Base-by-base conservation (phyloP, 306 rosid genomes). In the Chamaecrista fasciculata region DNA sequence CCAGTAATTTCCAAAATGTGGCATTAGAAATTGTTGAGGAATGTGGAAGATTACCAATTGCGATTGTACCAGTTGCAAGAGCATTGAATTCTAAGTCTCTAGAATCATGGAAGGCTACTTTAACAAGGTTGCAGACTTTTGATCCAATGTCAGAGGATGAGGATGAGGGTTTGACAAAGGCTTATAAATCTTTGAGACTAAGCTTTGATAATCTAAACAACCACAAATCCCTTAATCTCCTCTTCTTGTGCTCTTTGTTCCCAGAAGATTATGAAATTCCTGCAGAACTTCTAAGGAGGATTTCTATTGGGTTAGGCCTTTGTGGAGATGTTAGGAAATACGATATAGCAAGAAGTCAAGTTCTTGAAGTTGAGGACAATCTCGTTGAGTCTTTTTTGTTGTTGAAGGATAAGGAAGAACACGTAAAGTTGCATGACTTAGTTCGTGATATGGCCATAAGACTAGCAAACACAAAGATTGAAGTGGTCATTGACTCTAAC, bases 391-490 rank as follows among this genome's bases (percentile, higher is more conserved):
- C 63, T 43, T 68, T 49, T 62, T 62, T 79, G 4, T 39, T 79
- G 25, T 34, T 47, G 24, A 18, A 24, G 3, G 70, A 0, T 16
- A 33, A 12, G 2, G 37, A 1, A 20, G 21, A 43, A 0, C 1
- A 0, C 36, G 62, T 79, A 60, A 73, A 53, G 31, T 44, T 73
- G 83, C 79, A 79, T 20, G 83, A 73, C 39, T 9, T 79, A n/a
- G 49, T 68, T 67, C 82, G 71, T 0, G 34, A 61, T 33, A 62
- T 79, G 28, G 79, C 72, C 14, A 44, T 16, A 4, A 16, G 24
- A 29, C 63, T 77, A 8, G 53, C 67, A 14, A 15, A 63, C 1
- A 4, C 25, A 1, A 55, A 29, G 6, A 12, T 43, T 51, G 55
- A 61, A 16, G 12, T 5, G 15, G 19, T 70, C 3, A 31, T 4